phyloP scores from a whole-genome alignment of 2,329 filamentous ascomycete genomes.

The Hymenoscyphus linearis region DNA sequence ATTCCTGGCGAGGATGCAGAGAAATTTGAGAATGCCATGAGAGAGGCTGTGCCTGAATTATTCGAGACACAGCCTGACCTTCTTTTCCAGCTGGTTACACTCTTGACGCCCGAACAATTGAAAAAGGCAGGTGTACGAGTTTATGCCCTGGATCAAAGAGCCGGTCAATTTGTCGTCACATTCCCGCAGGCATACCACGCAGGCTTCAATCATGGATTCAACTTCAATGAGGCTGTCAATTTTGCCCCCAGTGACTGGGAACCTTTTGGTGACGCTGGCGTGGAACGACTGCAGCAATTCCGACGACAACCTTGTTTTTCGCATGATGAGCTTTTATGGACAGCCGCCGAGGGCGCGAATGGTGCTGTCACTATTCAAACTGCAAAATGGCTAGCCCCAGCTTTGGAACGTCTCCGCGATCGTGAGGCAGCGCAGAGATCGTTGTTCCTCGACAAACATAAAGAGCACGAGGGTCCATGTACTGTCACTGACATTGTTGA shows the following conservation, averaged over 20 bases:
- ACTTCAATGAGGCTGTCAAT: slow-evolving; percentile 98
- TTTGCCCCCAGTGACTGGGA: slow-evolving; percentile 97
- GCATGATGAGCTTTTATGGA: slow-evolving; percentile 90
- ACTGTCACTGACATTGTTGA: slow-evolving; percentile 28
- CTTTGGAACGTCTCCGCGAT: slow-evolving; percentile 70
- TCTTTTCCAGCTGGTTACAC: slow-evolving; percentile 93
- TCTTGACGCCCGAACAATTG: slow-evolving; percentile 87
- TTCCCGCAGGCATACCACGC: slow-evolving; percentile 97
- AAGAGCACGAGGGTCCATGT: slow-evolving; percentile 39
- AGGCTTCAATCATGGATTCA: slow-evolving; percentile 97
- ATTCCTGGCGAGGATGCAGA: slow-evolving; percentile 91
- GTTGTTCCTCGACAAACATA: slow-evolving; percentile 62
- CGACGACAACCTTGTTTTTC: slow-evolving; percentile 93
- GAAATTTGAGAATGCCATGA: slow-evolving; percentile 94
- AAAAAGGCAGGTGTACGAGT: slow-evolving; percentile 90
- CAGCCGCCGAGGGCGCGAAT: slow-evolving; percentile 73
- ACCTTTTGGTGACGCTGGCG: slow-evolving; percentile 78
- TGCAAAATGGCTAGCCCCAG: slow-evolving; percentile 90
- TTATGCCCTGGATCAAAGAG: slow-evolving; percentile 91
- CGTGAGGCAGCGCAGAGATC: slow-evolving; percentile 67
- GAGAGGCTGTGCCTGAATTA: slow-evolving; percentile 86
- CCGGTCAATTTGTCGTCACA: slow-evolving; percentile 92
- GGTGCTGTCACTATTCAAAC: slow-evolving; percentile 69
- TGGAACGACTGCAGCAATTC: slow-evolving; percentile 81
- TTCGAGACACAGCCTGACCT: slow-evolving; percentile 97